Conservation (phyloP, 495 filamentous ascomycete genomes). For the Penicillium diatomitis region DNA sequence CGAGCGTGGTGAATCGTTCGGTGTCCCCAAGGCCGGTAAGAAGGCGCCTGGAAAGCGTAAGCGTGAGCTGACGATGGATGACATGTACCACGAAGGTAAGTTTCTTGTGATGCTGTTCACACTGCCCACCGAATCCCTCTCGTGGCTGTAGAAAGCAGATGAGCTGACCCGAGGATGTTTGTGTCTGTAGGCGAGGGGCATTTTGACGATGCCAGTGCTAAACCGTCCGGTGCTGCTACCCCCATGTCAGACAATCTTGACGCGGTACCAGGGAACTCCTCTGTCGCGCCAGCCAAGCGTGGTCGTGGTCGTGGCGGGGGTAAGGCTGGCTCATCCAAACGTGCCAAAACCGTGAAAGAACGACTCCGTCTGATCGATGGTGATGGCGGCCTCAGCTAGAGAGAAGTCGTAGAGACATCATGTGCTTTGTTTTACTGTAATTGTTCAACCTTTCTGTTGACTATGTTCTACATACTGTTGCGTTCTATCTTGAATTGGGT, state of each 20-base stretch:
- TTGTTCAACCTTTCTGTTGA: not conserved
- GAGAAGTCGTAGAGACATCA: no score
- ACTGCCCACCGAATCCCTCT: not conserved
- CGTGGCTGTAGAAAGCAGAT: no score
- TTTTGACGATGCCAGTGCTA: constrained; percentile 75
- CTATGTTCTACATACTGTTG: constrained; percentile 11
- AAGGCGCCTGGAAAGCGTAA: constrained; percentile 50
- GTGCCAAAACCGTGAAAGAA: constrained; percentile 87
- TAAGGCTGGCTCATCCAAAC: constrained; percentile 54
- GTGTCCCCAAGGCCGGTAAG: constrained; percentile 46
- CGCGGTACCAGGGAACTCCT: constrained; percentile 36
- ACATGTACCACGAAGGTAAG: constrained; percentile 96
- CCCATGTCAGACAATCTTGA: constrained; percentile 52
- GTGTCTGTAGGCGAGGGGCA: constrained; percentile 70
- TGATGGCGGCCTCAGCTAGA: constrained; percentile 39
- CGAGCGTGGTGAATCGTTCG: constrained; percentile 42
- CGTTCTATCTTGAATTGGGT: constrained; percentile 9
- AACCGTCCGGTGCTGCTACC: constrained; percentile 76
- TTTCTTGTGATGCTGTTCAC: no score
- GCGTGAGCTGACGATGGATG: constrained; percentile 79
- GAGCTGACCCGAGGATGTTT: constrained; percentile 9
- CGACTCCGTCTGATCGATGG: constrained; percentile 81
- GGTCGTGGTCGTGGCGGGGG: constrained; percentile 36
- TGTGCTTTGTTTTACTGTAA: no score
- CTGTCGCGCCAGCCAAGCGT: constrained; percentile 32